Evolutionary conservation across 2,329 filamentous ascomycete species (phyloP), one percentile per base, ranked within the genome.

Genomic region (Fusarium mundagurra): DNA sequence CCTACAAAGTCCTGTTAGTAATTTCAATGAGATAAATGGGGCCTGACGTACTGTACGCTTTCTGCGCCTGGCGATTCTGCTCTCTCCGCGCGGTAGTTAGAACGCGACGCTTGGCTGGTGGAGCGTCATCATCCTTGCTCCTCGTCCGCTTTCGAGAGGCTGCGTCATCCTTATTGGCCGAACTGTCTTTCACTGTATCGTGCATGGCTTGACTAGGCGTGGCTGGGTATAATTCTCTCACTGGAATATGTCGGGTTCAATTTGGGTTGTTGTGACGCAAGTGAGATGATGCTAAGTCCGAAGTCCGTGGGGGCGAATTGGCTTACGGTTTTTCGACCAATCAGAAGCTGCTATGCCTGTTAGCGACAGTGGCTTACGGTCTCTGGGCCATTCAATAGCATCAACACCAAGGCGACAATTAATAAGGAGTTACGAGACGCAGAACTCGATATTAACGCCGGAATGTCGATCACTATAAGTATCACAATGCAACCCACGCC

Each of bases 61-160:
- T 74, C 38, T 80, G 79, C 1, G 79, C 77, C 7, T 64, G 14
- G 1, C 77, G 70, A 53, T 80, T 80, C 54, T 79, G 77, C 31
- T 79, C 78, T 27, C 72, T 77, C 3, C 79, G 44, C 1, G 78
- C 78, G 1, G 54, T 43, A 0, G 78, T 80, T 1, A 80, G 0
- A 12, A 72, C 61, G 22, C 78, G 71, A 11, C 59, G 65, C 39
- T 72, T 57, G 9, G 51, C 5, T 5, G 69, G 22, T 1, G 55
- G 53, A 5, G 34, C 8, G 9, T 27, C 43, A 44, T 44, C 11
- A 11, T 17, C 48, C 18, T n/a, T 17, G 2, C 20, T 5, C 2
- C 13, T 4, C 7, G 20, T 6, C 9, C n/a, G 61, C 18, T 50
- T 53, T 6, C 1, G 22, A 17, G 58, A 36, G 8, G 13, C 3